Evolutionary conservation across 179 eudicot genomes (phyloP), one percentile per base, ranked within the genome.

Genomic region (Spergularia azorica): DNA sequence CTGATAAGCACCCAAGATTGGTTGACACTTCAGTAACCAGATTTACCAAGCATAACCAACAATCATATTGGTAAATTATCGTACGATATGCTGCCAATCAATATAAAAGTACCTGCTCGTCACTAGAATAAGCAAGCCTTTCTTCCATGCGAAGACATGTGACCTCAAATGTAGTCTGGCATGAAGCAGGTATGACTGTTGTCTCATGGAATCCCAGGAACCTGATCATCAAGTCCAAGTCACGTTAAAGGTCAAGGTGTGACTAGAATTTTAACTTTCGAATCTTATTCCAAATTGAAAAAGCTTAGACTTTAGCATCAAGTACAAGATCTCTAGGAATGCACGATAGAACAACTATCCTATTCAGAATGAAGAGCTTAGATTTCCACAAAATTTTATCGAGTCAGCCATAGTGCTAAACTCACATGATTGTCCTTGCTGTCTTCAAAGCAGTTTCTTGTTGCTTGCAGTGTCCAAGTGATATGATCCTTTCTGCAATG

Each of bases 121-220:
- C 79, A 80, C 82, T 69, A 71, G 97, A 83, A 86, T 93, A 95
- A 26, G 91, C 89, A 63, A 95, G 83, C 79, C 82, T 91, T 80
- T 89, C 90, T 86, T 93, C 99, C 99, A 95, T 95, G 71, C 87
- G 84, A 62, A 85, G 83, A 81, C 97, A 93, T 10, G 92, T 86
- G 71, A 90, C 97, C 71, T 91, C 97, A 87, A 95, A 93, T 52
- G 91, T 88, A 74, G 86, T 82, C 80, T 83, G 80, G 88, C 97
- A 95, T 74, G 91, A 84, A 67, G 78, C 39, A 75, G 97, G 97
- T 69, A 95, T 88, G 67, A 80, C 86, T 54, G 75, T 70, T 50
- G 72, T 76, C 83, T 93, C 97, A 39, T 66, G 80, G 63, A 91
- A 86, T 79, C 99, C 99, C 79, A 95, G 83, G 81, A 90, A 93